Conservation (phyloP, 805 yeast genomes). For the Torulaspora microellipsoides region DNA sequence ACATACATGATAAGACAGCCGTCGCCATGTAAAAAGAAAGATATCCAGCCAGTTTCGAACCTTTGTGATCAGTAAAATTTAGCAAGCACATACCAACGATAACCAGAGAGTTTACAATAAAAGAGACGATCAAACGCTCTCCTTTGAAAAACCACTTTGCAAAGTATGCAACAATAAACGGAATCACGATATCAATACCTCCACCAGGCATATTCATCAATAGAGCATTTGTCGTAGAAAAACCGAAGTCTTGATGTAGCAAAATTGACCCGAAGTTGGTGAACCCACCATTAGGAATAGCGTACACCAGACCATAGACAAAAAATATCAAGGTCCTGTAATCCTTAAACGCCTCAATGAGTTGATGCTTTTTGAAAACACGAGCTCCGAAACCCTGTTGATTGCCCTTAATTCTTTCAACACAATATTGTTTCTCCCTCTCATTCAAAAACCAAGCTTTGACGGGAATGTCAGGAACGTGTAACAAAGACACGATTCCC, state of each 20-base stretch:
- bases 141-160: conserved; percentile 8
- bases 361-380: conserved; percentile 40
- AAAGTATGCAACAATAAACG: conserved; percentile 9
- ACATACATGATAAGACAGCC: conserved; percentile 50
- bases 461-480: conserved; percentile 47
- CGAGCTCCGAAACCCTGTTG: conserved; percentile 50
- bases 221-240: conserved; percentile 40
- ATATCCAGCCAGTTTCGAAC: conserved; percentile 42
- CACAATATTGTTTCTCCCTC: conserved; percentile 40
- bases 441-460: conserved; percentile 38
- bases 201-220: conserved; percentile 55
- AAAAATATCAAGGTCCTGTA: conserved; percentile 48
- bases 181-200: conserved; percentile 35
- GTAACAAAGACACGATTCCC: conserved; percentile 41
- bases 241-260: conserved; percentile 47
- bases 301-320: conserved; percentile 41
- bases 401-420: conserved; percentile 42
- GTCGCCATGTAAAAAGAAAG: conserved; percentile 50
- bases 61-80: conserved; percentile 38
- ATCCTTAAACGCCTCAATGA: conserved; percentile 43
- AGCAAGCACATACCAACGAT: conserved; percentile 39
- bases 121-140: conserved; percentile 38
- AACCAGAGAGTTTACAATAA: conserved; percentile 37
- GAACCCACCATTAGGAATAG: conserved; percentile 46
- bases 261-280: conserved; percentile 48